Evolutionary conservation across 805 yeast genomes (phyloP), one percentile per base, ranked within the genome.

Genomic region (Candida dajiaensis): DNA sequence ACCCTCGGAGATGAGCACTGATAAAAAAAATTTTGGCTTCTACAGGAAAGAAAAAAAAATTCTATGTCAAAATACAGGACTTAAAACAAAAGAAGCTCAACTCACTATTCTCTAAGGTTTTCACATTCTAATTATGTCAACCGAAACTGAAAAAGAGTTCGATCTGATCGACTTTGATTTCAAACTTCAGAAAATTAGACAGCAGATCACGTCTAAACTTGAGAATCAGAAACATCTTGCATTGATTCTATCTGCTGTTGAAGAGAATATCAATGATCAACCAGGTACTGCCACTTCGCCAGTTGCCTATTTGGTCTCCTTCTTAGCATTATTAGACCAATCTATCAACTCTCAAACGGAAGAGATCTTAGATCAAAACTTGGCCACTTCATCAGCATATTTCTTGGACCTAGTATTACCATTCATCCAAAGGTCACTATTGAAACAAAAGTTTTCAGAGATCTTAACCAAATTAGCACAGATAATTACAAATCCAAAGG

Each of bases 181-280:
- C 64, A 83, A 76, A 60, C 66, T 88, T 38, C 73, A 78, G 48
- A 80, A 79, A 60, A 80, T 90, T 54, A 77, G 96, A 63, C 55
- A 71, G 5, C 97, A 89, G 59, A 68, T 76, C 56, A 74, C 68
- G 51, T 88, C 96, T n/a, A 89, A 88, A 62, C 69, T 90, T 43
- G 89, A 84, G 21, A 87, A 89, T 64, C 97, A 89, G 68, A 85
- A 84, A 59, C 89, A 85, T 61, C 72, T 87, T 52, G 96, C 97
- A 9, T 68, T 88, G 23, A 82, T 92, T 47, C 73, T 94, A 42
- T 76, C 84, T 20, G 96, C 97, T 4, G 90, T 94, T 42, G 99
- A 94, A 63, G 96, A 88, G 56, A 87, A 87, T 55, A 75, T 94
- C 39, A 72, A 75, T 55, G 61, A 59, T 11, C 64, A 65, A 49